Base-by-base conservation (phyloP, 768 basidiomycete genomes). In the Naganishia vaughanmartiniae region DNA sequence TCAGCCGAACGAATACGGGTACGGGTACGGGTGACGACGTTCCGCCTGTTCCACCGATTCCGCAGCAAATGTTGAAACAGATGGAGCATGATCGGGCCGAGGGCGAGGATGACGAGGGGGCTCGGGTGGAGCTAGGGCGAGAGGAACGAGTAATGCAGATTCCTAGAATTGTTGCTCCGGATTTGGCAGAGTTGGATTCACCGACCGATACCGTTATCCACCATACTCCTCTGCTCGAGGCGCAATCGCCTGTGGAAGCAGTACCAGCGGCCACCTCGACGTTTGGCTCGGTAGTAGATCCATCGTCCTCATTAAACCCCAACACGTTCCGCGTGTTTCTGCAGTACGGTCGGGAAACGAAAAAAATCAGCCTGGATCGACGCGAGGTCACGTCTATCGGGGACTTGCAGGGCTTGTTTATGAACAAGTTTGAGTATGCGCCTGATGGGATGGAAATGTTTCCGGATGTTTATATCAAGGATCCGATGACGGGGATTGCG, bases 381-480 rank as follows among this genome's bases (percentile, higher is more conserved):
- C 74, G 76, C 0, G 11, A 55, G 68, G 15, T 87, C 85, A 7
- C 82, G 89, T 60, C 88, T 90, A 0, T 87, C 93, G 76, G 83
- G 90, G 12, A 87, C 87, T 79, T 99, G 67, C 85, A 93, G 53
- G 86, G 95, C 74, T 82, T 97, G 17, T 99, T 98, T 76, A 90
- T 96, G 73, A 94, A 96, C 83, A 90, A 87, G 78, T 99, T 99
- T 77, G 89, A 90, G 36, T 97, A 95, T 79, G 92, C 89, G 77
- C 92, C 95, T 0, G 74, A 71, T 15, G 93, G 93, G 0, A 85
- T 89, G 81, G 92, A 92, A 69, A 91, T 93, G 77, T 96, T 95
- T 76, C 93, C 94, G 30, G 90, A 90, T 15, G 95, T 99, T 55
- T 98, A 98, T 78, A 89, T 98, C 66, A 89, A 91, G 12, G 95